A percentile compares a stretch with the other conserved stretches of the same genome.
Evolutionary conservation across 2,329 filamentous ascomycete genomes (phyloP).

Genomic region (Penicillium palitans): DNA sequence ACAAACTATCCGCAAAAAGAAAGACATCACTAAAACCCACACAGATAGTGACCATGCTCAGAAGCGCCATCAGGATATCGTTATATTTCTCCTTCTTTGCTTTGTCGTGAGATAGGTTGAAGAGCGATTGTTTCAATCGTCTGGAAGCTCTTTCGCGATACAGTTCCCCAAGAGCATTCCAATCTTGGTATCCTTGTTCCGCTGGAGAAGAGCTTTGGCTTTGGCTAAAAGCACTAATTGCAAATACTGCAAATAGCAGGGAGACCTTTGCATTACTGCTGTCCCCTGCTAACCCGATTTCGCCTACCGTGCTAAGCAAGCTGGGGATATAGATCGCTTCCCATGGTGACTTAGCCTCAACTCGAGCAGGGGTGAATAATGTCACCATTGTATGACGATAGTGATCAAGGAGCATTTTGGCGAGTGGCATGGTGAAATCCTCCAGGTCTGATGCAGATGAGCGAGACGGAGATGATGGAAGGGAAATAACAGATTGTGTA

Average conservation of each 20-base stretch:
- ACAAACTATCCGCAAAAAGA: neutral
- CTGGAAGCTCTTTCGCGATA: neutral
- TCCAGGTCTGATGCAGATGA: neutral
- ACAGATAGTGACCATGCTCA: conserved; percentile 1
- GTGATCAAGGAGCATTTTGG: neutral
- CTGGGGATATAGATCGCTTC: neutral
- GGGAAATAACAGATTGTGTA: neutral
- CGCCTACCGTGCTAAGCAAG: neutral
- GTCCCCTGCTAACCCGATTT: neutral
- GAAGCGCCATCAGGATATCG: neutral
- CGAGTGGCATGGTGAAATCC: neutral
- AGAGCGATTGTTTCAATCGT: neutral
- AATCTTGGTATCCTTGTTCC: neutral
- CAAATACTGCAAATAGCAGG: neutral
- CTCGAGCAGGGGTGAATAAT: neutral
- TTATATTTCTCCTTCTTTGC: neutral
- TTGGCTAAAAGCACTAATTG: neutral
- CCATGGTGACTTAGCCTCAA: neutral
- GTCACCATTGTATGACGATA: neutral
- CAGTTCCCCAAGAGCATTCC: neutral
- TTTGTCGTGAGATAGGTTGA: neutral
- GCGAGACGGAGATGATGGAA: neutral
- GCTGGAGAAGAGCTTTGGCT: neutral
- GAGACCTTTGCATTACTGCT: conserved; percentile 1
- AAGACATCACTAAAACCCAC: neutral